phyloP scores from a whole-genome alignment of 192 early-diverging fungal genomes.

The Backusella mclennaniae region DNA sequence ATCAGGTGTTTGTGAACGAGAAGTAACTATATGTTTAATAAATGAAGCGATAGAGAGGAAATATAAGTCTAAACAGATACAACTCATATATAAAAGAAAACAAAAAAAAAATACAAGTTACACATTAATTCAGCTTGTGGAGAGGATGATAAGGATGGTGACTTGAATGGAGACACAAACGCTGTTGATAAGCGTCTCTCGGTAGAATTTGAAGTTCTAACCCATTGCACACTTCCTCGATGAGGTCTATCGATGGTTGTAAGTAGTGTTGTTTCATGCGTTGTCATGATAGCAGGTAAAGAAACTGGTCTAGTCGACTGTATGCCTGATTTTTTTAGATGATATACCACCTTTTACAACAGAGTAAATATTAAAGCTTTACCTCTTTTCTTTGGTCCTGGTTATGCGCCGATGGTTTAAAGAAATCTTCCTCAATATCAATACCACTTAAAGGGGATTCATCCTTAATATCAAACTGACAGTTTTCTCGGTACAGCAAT shows the following conservation, averaged over 20 bases:
- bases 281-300: slow-evolving; percentile 1
- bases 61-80: background rate
- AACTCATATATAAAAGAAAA: background rate
- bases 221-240: background rate
- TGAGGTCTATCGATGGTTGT: background rate
- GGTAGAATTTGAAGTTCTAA: background rate
- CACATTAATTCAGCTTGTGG: slow-evolving; percentile 25
- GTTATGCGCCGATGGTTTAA: slow-evolving; percentile 44
- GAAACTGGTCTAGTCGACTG: slow-evolving; percentile 10
- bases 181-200: slow-evolving; percentile 14
- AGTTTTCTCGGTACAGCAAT: slow-evolving; percentile 67
- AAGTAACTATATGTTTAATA: background rate
- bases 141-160: slow-evolving; percentile 36
- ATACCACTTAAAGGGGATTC: slow-evolving; percentile 43
- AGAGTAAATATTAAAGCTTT: background rate
- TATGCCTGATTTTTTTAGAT: slow-evolving; percentile 28
- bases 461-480: slow-evolving; percentile 68
- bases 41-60: background rate
- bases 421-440: slow-evolving; percentile 72
- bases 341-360: slow-evolving; percentile 29
- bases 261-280: background rate
- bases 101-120: slow-evolving; percentile 3
- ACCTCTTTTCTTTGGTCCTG: background rate
- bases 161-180: slow-evolving; percentile 35
- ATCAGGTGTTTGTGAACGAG: slow-evolving; percentile 10